These are phyloP conservation scores for Termitomyces sp. DNA, from an alignment of 768 basidiomycete genomes.

Conservation along the genomic window DNA sequence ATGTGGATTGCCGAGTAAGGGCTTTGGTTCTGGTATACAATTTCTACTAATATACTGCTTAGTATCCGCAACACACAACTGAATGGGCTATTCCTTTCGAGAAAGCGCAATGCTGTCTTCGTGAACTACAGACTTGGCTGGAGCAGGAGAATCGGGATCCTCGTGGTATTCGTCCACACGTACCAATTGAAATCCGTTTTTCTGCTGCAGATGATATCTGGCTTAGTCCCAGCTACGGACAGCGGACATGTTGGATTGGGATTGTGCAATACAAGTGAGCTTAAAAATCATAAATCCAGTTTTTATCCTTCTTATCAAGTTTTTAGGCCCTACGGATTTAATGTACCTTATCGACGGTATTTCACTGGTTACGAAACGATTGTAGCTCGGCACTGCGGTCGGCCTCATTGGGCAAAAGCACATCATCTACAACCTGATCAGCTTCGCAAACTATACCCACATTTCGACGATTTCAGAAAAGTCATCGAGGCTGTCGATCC, in stretches of 20 bases:
- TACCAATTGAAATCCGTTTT: constrained; percentile 89
- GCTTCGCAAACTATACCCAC: constrained; percentile 70
- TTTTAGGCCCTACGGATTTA: constrained; percentile 75
- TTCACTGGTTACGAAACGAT: constrained; percentile 76
- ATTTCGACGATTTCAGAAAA: constrained; percentile 68
- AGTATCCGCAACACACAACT: constrained; percentile 92
- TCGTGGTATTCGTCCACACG: constrained; percentile 80
- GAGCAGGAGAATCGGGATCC: constrained; percentile 59
- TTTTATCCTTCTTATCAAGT: background rate
- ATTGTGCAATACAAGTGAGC: constrained; percentile 93
- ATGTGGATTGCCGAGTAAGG: constrained; percentile 87
- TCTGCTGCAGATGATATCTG: constrained; percentile 88
- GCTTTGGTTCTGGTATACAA: background rate
- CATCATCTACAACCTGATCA: constrained; percentile 63
- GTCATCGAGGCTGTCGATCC: constrained; percentile 72
- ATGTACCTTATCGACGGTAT: constrained; percentile 73
- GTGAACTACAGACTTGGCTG: constrained; percentile 68
- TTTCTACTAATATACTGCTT: background rate
- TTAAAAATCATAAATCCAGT: background rate
- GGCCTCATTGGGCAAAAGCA: constrained; percentile 97
- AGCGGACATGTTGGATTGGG: constrained; percentile 90
- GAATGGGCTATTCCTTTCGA: constrained; percentile 90
- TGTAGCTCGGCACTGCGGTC: constrained; percentile 61
- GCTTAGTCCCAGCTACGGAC: constrained; percentile 83
- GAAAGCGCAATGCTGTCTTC: constrained; percentile 59